Conservation (phyloP, 202 grass and related monocot species). For the Digitaria exilis region DNA sequence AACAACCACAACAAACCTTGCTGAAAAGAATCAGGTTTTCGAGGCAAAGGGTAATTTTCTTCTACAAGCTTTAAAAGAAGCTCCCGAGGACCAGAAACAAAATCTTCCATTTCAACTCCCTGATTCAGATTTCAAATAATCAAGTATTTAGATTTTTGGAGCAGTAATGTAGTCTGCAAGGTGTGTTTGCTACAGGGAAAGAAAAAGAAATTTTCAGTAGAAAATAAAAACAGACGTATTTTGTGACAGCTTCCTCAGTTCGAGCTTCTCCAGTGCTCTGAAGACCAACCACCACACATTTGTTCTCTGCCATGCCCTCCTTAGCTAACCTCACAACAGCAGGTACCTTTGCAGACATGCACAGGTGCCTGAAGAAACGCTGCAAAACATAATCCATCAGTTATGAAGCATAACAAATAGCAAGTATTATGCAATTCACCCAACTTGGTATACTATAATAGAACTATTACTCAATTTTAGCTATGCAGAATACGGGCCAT, state of each 20-base stretch:
- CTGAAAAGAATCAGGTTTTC: conserved; percentile 70
- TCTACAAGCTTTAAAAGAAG: conserved; percentile 96
- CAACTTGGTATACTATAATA: conserved; percentile 1
- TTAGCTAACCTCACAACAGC: conserved; percentile 77
- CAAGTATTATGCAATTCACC: conserved; percentile 13
- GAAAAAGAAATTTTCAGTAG: conserved; percentile 21
- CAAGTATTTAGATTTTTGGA: conserved; percentile 30
- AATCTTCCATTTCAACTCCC: conserved; percentile 99
- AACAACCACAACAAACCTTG: conserved; percentile 57
- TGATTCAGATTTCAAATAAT: conserved; percentile 51
- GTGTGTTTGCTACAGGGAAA: not conserved
- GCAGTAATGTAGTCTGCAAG: conserved; percentile 11
- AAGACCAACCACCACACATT: conserved; percentile 98
- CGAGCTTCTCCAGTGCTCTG: conserved; percentile 99
- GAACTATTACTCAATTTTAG: conserved; percentile 19
- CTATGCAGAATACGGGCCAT: conserved; percentile 12
- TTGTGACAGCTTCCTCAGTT: conserved; percentile 93
- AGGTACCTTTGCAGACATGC: conserved; percentile 99
- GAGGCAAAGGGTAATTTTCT: conserved; percentile 93
- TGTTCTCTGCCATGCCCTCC: conserved; percentile 75
- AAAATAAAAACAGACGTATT: conserved; percentile 79
- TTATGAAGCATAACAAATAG: conserved; percentile 33
- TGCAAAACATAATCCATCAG: conserved; percentile 48
- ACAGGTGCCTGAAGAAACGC: conserved; percentile 99
- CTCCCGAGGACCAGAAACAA: conserved; percentile 94